Evolutionary conservation across 139 green algal genomes (phyloP), one percentile per base, ranked within the genome.

Genomic region (Chlorella vulgaris): DNA sequence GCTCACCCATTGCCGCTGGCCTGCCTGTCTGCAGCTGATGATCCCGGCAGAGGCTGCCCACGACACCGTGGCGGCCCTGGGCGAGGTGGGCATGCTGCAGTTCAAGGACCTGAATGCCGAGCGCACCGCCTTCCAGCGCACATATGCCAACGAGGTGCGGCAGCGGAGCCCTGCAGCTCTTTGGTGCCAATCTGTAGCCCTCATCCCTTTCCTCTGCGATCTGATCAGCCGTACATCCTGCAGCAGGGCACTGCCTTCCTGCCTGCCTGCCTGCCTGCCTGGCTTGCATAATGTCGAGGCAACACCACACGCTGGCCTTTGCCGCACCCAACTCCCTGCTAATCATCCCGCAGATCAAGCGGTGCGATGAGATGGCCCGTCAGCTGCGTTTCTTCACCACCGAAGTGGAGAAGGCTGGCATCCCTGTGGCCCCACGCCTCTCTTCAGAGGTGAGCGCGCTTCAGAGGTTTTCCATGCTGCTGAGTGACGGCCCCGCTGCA

Each of bases 281-380:
- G n/a, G n/a, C n/a, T n/a, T n/a, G n/a, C n/a, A n/a, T n/a, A n/a
- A n/a, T n/a, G n/a, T n/a, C n/a, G n/a, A n/a, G n/a, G n/a, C n/a
- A n/a, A n/a, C n/a, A n/a, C n/a, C n/a, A n/a, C n/a, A n/a, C n/a
- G n/a, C n/a, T n/a, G 65, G 47, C 47, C 61, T 69, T 69, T 15
- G 10, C 61, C 29, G n/a, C n/a, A n/a, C n/a, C n/a, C n/a, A n/a
- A n/a, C n/a, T 69, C n/a, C 19, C 61, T 69, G 8, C 7, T 28
- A 74, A 24, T 35, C 33, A 78, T 26, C 6, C 22, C 60, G 43
- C 88, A 98, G 94, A 97, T 99, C 66, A 98, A 98, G 83, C 91
- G 97, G 7, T 98, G 93, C 71, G 97, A 98, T 50, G 97, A 99
- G 85, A 97, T 99, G 95, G 89, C 95, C 0, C 85, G 97, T 10